Base-by-base conservation (phyloP, 163 green algal species). In the Scenedesmus sp. region DNA sequence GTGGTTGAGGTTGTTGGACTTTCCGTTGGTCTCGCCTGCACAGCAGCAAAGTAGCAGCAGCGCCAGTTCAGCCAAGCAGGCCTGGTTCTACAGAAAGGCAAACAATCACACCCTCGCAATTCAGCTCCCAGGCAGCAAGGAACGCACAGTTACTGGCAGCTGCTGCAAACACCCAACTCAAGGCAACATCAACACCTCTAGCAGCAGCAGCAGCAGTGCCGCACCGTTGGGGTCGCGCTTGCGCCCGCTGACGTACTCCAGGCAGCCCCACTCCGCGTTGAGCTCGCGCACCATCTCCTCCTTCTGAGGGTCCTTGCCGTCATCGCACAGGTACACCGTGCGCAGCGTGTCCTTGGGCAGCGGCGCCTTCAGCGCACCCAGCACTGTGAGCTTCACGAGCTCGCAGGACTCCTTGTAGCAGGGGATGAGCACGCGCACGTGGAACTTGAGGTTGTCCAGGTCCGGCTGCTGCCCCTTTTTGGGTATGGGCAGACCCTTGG, bases 371-470 rank as follows among this genome's bases (percentile, higher is more conserved):
- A 97, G 91, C 4, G 96, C 95, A 10, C 95, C 96, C 64, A 94
- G 92, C 15, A 98, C 88, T 7, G 96, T 98, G 73, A 96, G 95
- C n/a, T 77, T 90, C 34, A 98, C 93, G 12, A 98, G 95, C 66
- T 97, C 96, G 26, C 96, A 77, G 20, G 90, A 88, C 94, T 98
- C 97, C 92, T 97, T 98, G 94, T 98, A 98, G 93, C 96, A 98
- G 62, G 97, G 97, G 9, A 98, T 94, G 56, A 98, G 87, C 87
- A 98, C 96, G 13, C 90, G 89, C 52, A 95, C 92, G 76, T 93
- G 88, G 87, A 94, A 95, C 34, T 77, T 88, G 60, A 93, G 86
- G 90, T 93, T 93, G 77, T 93, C 90, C 60, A 93, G 85, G 90
- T 93, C 90, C 10, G 90, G 90, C 85, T 93, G 90, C 85, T 91